Evolutionary conservation across 352 stramenopile genomes (phyloP).

Genomic region (Phytophthora pini): DNA sequence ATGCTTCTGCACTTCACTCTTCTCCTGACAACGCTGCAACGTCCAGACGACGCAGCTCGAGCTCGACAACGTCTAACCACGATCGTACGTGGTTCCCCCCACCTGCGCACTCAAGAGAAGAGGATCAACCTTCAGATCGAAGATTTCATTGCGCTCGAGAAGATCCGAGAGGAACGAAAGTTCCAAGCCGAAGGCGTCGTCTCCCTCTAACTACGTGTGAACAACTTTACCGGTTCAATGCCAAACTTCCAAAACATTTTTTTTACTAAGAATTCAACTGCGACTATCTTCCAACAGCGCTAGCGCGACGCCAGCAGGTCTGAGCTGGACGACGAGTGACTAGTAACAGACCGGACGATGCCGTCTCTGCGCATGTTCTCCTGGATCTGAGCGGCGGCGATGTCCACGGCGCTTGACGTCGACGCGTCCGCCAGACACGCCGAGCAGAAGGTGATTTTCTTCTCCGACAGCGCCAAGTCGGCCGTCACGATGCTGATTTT

Average conservation of each 20-base stretch:
- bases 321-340: conserved; percentile 37
- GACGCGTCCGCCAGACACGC: conserved; percentile 37
- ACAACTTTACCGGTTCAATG: not conserved
- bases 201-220: not conserved
- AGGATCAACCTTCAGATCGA: conserved; percentile 34
- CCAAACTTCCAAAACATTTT: conserved; percentile 15
- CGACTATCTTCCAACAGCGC: conserved; percentile 18
- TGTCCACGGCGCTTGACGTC: conserved; percentile 31
- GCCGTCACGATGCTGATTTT: conserved; percentile 46
- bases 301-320: conserved; percentile 28
- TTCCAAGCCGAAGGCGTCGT: conserved; percentile 10
- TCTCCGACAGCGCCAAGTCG: conserved; percentile 37
- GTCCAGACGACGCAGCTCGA: conserved; percentile 17
- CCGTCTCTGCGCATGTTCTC: conserved; percentile 27
- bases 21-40: conserved; percentile 20
- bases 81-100: conserved; percentile 13
- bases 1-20: conserved; percentile 31
- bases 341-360: conserved; percentile 27
- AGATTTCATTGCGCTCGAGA: conserved; percentile 22
- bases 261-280: conserved; percentile 32
- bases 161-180: conserved; percentile 23
- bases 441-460: conserved; percentile 42
- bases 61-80: conserved; percentile 20
- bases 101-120: conserved; percentile 5
- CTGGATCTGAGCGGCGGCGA: conserved; percentile 31